These are phyloP conservation scores for Salix suchowensis DNA, from an alignment of 345 rosid genomes.

Conservation along the genomic window DNA sequence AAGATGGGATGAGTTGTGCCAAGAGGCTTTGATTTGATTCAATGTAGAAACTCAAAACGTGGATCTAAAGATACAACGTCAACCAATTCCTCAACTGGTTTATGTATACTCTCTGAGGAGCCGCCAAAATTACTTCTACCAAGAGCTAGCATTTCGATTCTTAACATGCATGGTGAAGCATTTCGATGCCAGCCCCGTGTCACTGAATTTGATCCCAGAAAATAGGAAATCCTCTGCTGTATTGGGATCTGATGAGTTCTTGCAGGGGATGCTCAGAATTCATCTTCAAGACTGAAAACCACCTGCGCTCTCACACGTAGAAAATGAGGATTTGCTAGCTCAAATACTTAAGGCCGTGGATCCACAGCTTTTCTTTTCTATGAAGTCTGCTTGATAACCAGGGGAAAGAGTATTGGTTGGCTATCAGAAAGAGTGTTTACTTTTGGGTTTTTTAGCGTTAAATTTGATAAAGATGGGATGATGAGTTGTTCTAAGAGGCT, in stretches of 20 bases:
- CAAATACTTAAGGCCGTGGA: background rate
- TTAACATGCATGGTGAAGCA: too few species aligned
- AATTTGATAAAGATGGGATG: background rate
- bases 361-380: background rate
- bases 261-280: conserved; percentile 36
- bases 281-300: background rate
- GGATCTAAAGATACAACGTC: too few species aligned
- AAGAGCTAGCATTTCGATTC: too few species aligned
- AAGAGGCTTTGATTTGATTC: too few species aligned
- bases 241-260: conserved; percentile 49
- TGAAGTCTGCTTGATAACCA: conserved; percentile 23
- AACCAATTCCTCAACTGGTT: too few species aligned
- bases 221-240: conserved; percentile 61
- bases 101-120: too few species aligned
- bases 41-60: too few species aligned
- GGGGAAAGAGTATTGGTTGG: conserved; percentile 29
- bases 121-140: too few species aligned
- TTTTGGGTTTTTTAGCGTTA: conserved; percentile 6
- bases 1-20: too few species aligned
- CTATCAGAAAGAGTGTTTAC: background rate
- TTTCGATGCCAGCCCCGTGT: conserved; percentile 51
- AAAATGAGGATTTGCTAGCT: too few species aligned
- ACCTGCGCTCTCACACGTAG: background rate
- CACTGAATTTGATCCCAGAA: conserved; percentile 54
- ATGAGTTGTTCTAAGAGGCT: conserved; percentile 13